Conservation (phyloP, 345 rosid genomes). For the Euphorbia tirucalli region DNA sequence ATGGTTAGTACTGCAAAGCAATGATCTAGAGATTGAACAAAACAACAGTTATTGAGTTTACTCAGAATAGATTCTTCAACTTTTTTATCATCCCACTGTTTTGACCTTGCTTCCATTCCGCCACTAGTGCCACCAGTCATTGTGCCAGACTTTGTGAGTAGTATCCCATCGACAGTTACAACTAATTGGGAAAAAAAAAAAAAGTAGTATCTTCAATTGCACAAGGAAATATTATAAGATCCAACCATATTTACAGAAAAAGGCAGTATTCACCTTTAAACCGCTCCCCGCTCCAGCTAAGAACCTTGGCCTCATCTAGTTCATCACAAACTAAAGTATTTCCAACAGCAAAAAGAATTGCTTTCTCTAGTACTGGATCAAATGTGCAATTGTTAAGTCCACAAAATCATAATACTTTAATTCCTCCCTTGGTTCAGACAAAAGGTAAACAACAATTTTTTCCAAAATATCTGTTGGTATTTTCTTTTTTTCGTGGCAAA, state of each 20-base stretch:
- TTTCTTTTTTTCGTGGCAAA: background rate
- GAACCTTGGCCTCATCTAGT: constrained; percentile 91
- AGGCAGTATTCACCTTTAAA: constrained; percentile 57
- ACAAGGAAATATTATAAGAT: background rate
- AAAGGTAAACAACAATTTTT: background rate
- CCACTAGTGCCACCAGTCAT: constrained; percentile 99
- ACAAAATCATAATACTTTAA: constrained; percentile 20
- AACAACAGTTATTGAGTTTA: background rate
- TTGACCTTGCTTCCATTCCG: constrained; percentile 98
- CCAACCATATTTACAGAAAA: background rate
- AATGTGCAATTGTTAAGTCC: constrained; percentile 71
- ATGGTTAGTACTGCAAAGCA: constrained; percentile 14
- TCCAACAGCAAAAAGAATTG: constrained; percentile 92
- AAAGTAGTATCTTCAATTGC: constrained; percentile 2
- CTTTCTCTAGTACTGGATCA: constrained; percentile 86
- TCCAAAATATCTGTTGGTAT: background rate
- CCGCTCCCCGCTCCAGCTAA: constrained; percentile 95
- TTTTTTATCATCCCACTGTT: constrained; percentile 94
- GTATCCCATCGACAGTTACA: constrained; percentile 92
- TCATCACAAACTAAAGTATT: constrained; percentile 94
- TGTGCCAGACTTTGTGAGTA: constrained; percentile 93
- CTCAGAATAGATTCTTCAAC: constrained; percentile 54
- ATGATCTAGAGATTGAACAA: constrained; percentile 12
- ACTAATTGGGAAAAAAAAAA: constrained; percentile 38
- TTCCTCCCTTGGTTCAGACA: background rate